A percentile compares a stretch with the other conserved stretches of the same genome.
Conservation (phyloP, 2,329 filamentous ascomycete species). For the Septoria linicola region DNA sequence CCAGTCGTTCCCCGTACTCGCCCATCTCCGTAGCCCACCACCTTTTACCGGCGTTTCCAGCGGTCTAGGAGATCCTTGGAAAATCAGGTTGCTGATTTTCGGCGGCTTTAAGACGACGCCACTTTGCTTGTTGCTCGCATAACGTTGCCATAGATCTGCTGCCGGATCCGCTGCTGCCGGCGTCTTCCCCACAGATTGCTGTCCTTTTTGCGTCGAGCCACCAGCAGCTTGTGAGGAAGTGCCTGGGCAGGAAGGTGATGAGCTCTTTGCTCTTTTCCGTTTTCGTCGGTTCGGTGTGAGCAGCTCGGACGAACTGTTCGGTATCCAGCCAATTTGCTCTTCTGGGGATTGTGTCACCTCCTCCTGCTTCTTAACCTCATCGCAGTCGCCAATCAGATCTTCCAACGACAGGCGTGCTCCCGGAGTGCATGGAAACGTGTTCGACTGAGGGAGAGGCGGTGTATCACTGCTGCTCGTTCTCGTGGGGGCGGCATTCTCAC, state of each 20-base stretch:
- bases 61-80: conserved; percentile 49
- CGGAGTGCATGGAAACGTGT: conserved; percentile 57
- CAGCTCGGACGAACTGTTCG: conserved; percentile 44
- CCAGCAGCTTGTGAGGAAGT: conserved; percentile 42
- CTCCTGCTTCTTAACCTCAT: conserved; percentile 52
- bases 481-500: not conserved
- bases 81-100: conserved; percentile 46
- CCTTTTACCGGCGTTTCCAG: conserved; percentile 46
- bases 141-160: conserved; percentile 49
- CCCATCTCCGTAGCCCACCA: conserved; percentile 50
- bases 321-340: conserved; percentile 61
- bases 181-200: conserved; percentile 30
- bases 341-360: conserved; percentile 55
- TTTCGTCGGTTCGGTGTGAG: conserved; percentile 44
- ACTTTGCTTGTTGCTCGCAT: conserved; percentile 40
- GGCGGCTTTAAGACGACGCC: conserved; percentile 42
- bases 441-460: conserved; percentile 31
- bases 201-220: conserved; percentile 26
- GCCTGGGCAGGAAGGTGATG: conserved; percentile 44
- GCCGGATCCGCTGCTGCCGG: conserved; percentile 51
- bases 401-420: conserved; percentile 59
- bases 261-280: conserved; percentile 49
- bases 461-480: conserved; percentile 16
- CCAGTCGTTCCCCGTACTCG: conserved; percentile 52
- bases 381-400: conserved; percentile 61